Evolutionary conservation across 108 stramenopile species (phyloP).

Genomic region (Fragilaria crotonensis): DNA sequence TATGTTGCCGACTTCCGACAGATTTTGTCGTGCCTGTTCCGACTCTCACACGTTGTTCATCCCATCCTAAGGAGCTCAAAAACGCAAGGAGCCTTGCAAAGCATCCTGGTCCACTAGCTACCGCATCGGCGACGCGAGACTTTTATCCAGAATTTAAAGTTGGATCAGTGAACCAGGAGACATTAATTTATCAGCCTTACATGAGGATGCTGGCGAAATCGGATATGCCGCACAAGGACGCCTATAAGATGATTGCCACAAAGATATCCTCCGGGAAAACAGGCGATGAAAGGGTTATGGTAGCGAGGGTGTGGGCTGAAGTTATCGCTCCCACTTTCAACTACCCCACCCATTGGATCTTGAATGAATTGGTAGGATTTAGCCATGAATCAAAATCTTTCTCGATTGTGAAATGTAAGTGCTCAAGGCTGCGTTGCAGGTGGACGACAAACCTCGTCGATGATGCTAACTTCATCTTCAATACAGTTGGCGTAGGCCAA

Average conservation of each 20-base stretch:
- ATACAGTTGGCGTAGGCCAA: no score
- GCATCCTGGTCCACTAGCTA: constrained; percentile 28
- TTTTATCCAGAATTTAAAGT: constrained; percentile 35
- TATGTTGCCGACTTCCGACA: constrained; percentile 5
- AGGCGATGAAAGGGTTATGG: constrained; percentile 28
- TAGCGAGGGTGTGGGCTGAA: constrained; percentile 63
- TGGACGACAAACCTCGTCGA: no score
- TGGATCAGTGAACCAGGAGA: constrained; percentile 31
- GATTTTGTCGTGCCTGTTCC: constrained; percentile 1
- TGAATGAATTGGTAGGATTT: constrained; percentile 29
- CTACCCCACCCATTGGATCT: constrained; percentile 45
- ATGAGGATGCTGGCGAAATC: constrained; percentile 30
- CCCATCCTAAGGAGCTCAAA: constrained; percentile 42
- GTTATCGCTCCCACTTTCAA: constrained; percentile 73
- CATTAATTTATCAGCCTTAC: constrained; percentile 61
- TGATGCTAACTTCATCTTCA: no score
- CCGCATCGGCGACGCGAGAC: constrained; percentile 13
- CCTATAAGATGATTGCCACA: constrained; percentile 32
- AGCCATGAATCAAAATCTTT: constrained; percentile 26
- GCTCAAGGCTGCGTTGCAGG: no score
- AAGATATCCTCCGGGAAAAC: constrained; percentile 6
- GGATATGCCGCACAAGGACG: constrained; percentile 47
- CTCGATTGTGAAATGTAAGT: constrained; percentile 52
- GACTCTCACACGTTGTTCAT: constrained; percentile 5
- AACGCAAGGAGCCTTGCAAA: constrained; percentile 40